phyloP scores from a whole-genome alignment of 2,329 filamentous ascomycete genomes.

The Calonectria pseudoturangicola region DNA sequence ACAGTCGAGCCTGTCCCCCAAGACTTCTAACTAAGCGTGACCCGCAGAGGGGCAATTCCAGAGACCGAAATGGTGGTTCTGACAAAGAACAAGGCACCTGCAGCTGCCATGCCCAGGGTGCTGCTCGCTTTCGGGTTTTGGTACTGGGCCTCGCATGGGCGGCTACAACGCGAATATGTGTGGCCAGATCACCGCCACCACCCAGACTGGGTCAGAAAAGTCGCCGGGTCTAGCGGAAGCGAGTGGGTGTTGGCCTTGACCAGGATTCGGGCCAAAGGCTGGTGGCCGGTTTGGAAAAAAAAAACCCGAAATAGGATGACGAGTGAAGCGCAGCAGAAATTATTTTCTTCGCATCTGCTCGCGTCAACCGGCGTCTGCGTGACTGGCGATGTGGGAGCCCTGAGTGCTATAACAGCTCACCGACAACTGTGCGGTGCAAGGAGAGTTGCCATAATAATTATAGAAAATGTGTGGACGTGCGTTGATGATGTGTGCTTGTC shows the following conservation, averaged over 20 bases:
- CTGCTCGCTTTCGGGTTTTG: constrained; percentile 34
- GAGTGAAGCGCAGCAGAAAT: background rate
- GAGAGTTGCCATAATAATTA: background rate
- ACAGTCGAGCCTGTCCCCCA: background rate
- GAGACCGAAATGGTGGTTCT: constrained; percentile 38
- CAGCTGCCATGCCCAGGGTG: constrained; percentile 37
- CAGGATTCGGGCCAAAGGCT: constrained; percentile 44
- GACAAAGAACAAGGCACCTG: constrained; percentile 30
- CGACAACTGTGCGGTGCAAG: background rate
- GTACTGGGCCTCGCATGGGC: constrained; percentile 43
- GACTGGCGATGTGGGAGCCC: background rate
- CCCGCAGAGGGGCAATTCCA: constrained; percentile 26
- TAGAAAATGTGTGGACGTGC: constrained; percentile 12
- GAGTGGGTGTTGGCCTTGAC: constrained; percentile 40
- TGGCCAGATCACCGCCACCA: constrained; percentile 41
- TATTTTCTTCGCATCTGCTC: constrained; percentile 16
- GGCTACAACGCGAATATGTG: constrained; percentile 51
- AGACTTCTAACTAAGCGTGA: constrained; percentile 5
- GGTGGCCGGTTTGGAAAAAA: background rate
- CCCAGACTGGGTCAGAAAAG: constrained; percentile 33
- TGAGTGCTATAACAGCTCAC: background rate
- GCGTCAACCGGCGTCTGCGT: constrained; percentile 9
- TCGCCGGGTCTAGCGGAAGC: constrained; percentile 26
- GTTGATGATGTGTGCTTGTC: constrained; percentile 23
- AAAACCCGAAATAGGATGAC: background rate